phyloP scores from a whole-genome alignment of 192 early-diverging fungal genomes.

The Gaertneriomyces sp. region DNA sequence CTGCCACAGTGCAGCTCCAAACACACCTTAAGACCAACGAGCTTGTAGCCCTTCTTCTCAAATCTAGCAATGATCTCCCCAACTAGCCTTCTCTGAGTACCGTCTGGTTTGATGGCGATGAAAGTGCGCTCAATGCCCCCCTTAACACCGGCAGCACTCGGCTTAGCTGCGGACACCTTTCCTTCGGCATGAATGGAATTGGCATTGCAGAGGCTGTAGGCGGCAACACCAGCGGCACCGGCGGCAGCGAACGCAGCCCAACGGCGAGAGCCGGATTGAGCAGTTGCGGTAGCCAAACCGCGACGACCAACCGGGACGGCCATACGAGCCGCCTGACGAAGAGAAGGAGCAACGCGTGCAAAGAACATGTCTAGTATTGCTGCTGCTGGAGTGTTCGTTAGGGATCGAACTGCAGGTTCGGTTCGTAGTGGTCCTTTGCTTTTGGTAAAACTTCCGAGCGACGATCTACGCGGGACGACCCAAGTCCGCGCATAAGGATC shows the following conservation, averaged over 20 bases:
- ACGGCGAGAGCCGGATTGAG: not conserved
- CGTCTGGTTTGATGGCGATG: slow-evolving; percentile 54
- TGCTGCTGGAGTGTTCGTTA: too few relatives aligned
- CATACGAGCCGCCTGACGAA: not conserved
- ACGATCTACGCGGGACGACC: too few relatives aligned
- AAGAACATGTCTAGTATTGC: too few relatives aligned
- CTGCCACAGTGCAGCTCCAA: too few relatives aligned
- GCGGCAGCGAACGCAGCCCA: not conserved
- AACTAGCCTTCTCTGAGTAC: slow-evolving; percentile 80
- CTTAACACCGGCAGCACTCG: slow-evolving; percentile 49
- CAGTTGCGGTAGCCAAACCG: slow-evolving; percentile 1
- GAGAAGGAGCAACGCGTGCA: too few relatives aligned
- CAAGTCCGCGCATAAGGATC: too few relatives aligned
- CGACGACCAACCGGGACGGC: not conserved
- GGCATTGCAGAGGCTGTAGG: not conserved
- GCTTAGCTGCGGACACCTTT: slow-evolving; percentile 15
- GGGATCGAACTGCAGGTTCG: too few relatives aligned
- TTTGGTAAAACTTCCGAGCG: too few relatives aligned
- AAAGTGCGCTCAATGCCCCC: slow-evolving; percentile 71
- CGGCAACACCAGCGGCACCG: not conserved
- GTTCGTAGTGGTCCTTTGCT: too few relatives aligned
- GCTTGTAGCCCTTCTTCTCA: slow-evolving; percentile 85
- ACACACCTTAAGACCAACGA: slow-evolving; percentile 76
- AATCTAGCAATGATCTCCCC: slow-evolving; percentile 84
- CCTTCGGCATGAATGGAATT: slow-evolving; percentile 4